phyloP scores from a whole-genome alignment of 768 basidiomycete species.

The Tulasnella sp. region DNA sequence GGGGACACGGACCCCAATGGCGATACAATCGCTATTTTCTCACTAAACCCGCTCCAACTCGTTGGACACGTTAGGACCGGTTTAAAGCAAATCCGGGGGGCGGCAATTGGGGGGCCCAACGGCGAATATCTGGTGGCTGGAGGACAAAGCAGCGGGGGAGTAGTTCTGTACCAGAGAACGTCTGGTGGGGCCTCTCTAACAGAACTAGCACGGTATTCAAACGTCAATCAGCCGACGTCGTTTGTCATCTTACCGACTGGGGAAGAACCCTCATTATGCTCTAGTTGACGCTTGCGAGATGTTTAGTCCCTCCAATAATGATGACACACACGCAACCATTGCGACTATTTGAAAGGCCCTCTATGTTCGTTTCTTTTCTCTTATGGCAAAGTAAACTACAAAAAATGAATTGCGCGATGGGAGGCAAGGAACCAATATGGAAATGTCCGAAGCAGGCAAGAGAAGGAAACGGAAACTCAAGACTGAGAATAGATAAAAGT shows the following conservation, averaged over 20 bases:
- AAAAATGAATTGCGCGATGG: conserved; percentile 6
- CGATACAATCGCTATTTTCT: conserved; percentile 29
- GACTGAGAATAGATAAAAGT: conserved; percentile 1
- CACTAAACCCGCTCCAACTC: conserved; percentile 23
- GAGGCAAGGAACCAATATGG: conserved; percentile 2
- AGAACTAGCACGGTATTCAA: conserved; percentile 20
- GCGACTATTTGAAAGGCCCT: not conserved
- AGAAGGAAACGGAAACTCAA: not conserved
- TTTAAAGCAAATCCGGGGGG: conserved; percentile 29
- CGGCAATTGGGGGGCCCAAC: conserved; percentile 26
- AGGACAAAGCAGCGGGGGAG: conserved; percentile 28
- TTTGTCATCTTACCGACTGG: conserved; percentile 8
- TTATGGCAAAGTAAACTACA: conserved; percentile 8
- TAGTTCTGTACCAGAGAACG: conserved; percentile 27
- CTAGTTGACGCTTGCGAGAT: not conserved
- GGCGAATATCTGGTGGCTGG: conserved; percentile 30
- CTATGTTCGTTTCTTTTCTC: not conserved
- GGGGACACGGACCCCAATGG: conserved; percentile 22
- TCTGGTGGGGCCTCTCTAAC: conserved; percentile 10
- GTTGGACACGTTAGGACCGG: conserved; percentile 30
- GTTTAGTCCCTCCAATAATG: not conserved
- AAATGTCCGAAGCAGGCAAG: conserved; percentile 8
- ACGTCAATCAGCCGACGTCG: conserved; percentile 11
- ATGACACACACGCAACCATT: not conserved
- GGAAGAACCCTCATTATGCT: not conserved